phyloP scores from a whole-genome alignment of 2,329 filamentous ascomycete species.

The Tolypocladium guangdongense region DNA sequence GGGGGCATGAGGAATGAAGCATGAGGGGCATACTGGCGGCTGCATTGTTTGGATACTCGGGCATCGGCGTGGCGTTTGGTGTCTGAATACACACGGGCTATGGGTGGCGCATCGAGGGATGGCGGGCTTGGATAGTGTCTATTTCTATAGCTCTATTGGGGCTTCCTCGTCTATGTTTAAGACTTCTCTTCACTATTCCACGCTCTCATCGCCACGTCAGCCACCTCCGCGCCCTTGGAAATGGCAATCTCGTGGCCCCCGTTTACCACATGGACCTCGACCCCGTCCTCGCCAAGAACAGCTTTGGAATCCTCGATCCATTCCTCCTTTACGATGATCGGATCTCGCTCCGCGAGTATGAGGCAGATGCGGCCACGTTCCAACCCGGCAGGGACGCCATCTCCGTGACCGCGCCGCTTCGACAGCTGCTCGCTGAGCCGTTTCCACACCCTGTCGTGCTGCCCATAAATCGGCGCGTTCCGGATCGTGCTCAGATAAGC shows the following conservation, averaged over 20 bases:
- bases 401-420: constrained; percentile 20
- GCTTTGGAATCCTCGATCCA: constrained; percentile 47
- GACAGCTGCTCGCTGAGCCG: constrained; percentile 40
- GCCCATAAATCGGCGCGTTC: constrained; percentile 56
- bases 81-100: background rate
- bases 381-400: constrained; percentile 22
- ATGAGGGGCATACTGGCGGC: background rate
- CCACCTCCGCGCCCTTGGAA: constrained; percentile 46
- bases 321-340: constrained; percentile 56
- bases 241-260: constrained; percentile 64
- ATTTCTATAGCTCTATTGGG: background rate
- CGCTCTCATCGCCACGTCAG: constrained; percentile 24
- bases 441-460: constrained; percentile 46
- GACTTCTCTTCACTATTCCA: constrained; percentile 15
- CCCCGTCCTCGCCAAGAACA: constrained; percentile 44
- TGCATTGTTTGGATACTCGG: background rate
- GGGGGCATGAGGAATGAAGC: background rate
- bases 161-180: background rate
- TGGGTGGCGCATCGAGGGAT: background rate
- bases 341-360: constrained; percentile 54
- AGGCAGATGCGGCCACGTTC: constrained; percentile 45
- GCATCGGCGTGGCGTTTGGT: background rate
- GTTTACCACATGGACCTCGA: constrained; percentile 44
- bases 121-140: background rate
- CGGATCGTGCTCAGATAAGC: constrained; percentile 63